Base-by-base conservation (phyloP, 1,139 yeast genomes). In the Debaryomyces udenii region DNA sequence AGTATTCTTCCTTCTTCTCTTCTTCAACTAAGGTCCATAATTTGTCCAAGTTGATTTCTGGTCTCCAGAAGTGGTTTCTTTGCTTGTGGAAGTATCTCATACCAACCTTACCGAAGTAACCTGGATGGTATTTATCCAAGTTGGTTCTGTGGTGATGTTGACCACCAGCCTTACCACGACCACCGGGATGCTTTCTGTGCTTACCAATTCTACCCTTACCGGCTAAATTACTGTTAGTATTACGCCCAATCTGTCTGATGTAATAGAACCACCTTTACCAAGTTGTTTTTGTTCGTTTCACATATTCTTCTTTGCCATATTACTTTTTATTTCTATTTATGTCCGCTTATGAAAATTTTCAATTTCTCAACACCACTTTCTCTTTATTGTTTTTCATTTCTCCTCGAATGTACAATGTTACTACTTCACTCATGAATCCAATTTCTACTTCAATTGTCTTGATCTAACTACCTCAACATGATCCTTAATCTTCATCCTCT, bases 111-210 rank as follows among this genome's bases (percentile, higher is more conserved):
- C 99, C 99, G 80, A 94, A 94, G 94, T 94, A 94, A 90, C 99
- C 99, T 69, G 99, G 99, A 78, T 94, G 99, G 96, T 87, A 94
- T 80, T 91, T 93, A 77, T 94, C 99, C 82, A 93, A 80, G 84
- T 90, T 90, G 76, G 93, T 90, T 88, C 98, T 90, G 96, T 94
- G 99, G 81, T 93, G 99, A 78, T 89, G 97, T 80, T 83, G 95
- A 88, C 99, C 99, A 91, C 99, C 99, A 76, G 99, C 99, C 94
- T 81, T 93, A 93, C 99, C 99, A 82, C 99, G 93, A 83, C 99
- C 99, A 93, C 99, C 99, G 65, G 99, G 98, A 70, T 86, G 93
- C 96, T 94, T 94, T 90, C 99, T 90, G 96, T 94, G 99, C 87
- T 94, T 93, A 80, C 99, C 99, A 79, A 94, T 79, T 84, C 99